These are phyloP conservation scores for Saccharomycopsis sp. DNA, from an alignment of 805 yeast species.

Conservation along the genomic window DNA sequence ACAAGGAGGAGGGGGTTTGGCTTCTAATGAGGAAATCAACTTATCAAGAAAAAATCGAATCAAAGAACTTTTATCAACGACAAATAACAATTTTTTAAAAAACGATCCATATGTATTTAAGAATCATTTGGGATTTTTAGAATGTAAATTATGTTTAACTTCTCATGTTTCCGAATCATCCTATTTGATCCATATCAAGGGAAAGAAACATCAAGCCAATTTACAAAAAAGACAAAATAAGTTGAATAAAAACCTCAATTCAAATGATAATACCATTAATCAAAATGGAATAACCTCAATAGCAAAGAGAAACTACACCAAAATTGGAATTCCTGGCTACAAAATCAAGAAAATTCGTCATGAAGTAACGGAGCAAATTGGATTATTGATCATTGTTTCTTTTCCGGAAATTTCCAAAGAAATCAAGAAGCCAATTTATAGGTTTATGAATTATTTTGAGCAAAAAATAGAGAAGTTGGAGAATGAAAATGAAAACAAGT, in stretches of 20 bases:
- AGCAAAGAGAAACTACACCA: slow-evolving; percentile 37
- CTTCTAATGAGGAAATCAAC: slow-evolving; percentile 60
- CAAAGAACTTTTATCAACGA: slow-evolving; percentile 40
- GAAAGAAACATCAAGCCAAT: slow-evolving; percentile 70
- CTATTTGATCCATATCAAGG: slow-evolving; percentile 75
- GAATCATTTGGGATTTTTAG: slow-evolving; percentile 75
- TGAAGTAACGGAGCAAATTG: slow-evolving; percentile 44
- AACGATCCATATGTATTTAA: slow-evolving; percentile 77
- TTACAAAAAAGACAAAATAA: slow-evolving; percentile 46
- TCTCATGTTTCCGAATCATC: slow-evolving; percentile 72
- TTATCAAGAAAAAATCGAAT: slow-evolving; percentile 60
- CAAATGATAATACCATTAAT: slow-evolving; percentile 26
- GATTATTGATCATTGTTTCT: slow-evolving; percentile 54
- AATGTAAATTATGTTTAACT: slow-evolving; percentile 78
- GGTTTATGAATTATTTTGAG: slow-evolving; percentile 75
- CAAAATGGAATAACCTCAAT: slow-evolving; percentile 17
- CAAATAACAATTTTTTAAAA: slow-evolving; percentile 30
- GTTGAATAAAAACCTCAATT: slow-evolving; percentile 31
- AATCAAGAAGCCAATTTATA: slow-evolving; percentile 44
- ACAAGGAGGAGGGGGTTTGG: slow-evolving; percentile 86
- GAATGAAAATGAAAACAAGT: slow-evolving; percentile 24
- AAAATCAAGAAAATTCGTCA: slow-evolving; percentile 61
- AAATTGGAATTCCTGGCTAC: slow-evolving; percentile 68
- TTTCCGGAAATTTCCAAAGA: slow-evolving; percentile 37
- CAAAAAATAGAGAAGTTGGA: slow-evolving; percentile 41